Percentiles rank a stretch among this genome's conserved stretches.
Conservation (phyloP, 768 basidiomycete species). For the Tulasnella sp. region DNA sequence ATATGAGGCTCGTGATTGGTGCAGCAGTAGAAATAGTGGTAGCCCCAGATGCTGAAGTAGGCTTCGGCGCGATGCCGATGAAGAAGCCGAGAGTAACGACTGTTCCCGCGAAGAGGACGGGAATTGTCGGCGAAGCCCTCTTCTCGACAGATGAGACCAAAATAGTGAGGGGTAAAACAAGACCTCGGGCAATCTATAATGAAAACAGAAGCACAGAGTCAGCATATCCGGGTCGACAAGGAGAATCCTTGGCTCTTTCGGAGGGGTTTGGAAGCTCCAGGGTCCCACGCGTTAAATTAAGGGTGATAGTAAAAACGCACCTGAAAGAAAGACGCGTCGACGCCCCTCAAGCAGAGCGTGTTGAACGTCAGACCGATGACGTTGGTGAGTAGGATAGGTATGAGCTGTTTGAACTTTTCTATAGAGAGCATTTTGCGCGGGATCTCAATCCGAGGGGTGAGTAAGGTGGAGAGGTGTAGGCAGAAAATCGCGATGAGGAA, state of each 20-base stretch:
- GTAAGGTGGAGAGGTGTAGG: conserved; percentile 41
- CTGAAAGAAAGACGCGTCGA: conserved; percentile 76
- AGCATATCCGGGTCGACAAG: not conserved
- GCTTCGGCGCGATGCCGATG: conserved; percentile 46
- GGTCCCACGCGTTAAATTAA: not conserved
- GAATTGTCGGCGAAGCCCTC: conserved; percentile 39
- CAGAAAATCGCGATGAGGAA: conserved; percentile 57
- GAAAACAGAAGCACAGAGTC: not conserved
- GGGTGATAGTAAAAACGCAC: conserved; percentile 27
- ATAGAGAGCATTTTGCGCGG: conserved; percentile 37
- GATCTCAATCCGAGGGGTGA: conserved; percentile 41
- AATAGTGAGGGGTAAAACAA: conserved; percentile 76
- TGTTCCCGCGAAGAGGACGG: conserved; percentile 47
- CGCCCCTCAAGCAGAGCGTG: conserved; percentile 62
- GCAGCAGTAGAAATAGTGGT: conserved; percentile 32
- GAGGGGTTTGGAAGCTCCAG: no score
- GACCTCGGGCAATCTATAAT: conserved; percentile 65
- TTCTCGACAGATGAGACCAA: conserved; percentile 53
- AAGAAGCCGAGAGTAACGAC: conserved; percentile 69
- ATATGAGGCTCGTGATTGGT: conserved; percentile 35
- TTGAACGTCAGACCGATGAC: conserved; percentile 71
- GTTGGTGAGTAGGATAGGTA: conserved; percentile 53
- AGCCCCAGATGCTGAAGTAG: conserved; percentile 33
- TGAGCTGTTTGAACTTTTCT: conserved; percentile 43
- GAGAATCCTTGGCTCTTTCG: not conserved